Percentiles rank a stretch among this genome's conserved stretches.
These are phyloP conservation scores for Stagonosporopsis rhizophila DNA, from an alignment of 2,329 filamentous ascomycete species.

Conservation along the genomic window DNA sequence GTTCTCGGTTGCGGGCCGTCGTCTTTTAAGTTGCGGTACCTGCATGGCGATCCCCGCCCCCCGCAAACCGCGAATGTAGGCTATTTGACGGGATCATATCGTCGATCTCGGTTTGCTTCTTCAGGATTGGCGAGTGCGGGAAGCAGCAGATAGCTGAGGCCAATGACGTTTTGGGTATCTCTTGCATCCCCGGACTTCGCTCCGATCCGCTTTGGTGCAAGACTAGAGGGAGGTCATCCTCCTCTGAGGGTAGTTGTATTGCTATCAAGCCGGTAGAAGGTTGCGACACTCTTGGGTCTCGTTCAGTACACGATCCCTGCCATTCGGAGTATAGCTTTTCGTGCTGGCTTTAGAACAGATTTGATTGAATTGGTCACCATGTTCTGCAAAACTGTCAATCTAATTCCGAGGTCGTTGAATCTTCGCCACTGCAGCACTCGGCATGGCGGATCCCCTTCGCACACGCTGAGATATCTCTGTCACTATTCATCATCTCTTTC, in stretches of 20 bases:
- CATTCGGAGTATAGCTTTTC: neutral
- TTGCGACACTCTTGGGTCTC: neutral
- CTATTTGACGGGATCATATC: conserved; percentile 5
- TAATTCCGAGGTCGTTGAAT: too few species aligned
- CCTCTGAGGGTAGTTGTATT: neutral
- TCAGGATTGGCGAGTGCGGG: neutral
- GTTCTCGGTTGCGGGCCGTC: neutral
- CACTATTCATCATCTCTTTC: too few species aligned
- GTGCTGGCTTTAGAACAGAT: too few species aligned
- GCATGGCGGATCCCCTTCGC: too few species aligned
- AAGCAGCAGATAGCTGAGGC: neutral
- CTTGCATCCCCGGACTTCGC: neutral
- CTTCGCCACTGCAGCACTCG: too few species aligned
- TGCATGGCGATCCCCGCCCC: conserved; percentile 5
- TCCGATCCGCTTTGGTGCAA: neutral
- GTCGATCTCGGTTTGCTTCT: conserved; percentile 5
- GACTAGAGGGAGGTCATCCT: neutral
- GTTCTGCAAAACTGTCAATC: too few species aligned
- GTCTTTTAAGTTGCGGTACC: conserved; percentile 3
- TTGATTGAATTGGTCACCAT: too few species aligned
- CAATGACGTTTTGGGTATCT: neutral
- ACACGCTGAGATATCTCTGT: too few species aligned
- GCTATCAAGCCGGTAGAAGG: neutral
- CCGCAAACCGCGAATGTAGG: neutral
- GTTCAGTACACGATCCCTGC: neutral